Base-by-base conservation (phyloP, 805 yeast genomes). In the Yamadazyma tumulicola region DNA sequence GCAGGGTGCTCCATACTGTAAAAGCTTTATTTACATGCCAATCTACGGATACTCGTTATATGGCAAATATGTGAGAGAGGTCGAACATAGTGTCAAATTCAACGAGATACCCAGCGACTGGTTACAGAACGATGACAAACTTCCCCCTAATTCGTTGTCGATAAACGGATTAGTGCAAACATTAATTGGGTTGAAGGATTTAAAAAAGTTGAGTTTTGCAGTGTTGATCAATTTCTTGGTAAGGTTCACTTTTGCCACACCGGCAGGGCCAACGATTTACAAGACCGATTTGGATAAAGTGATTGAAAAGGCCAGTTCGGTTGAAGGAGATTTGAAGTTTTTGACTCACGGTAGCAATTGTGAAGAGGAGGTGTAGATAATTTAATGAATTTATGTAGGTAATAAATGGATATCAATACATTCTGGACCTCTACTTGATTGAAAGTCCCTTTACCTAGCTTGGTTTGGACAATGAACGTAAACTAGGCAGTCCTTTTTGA, bases 41-140 rank as follows among this genome's bases (percentile, higher is more conserved):
- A 14, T 29, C 7, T 35, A 35, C 30, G 38, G 38, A 9, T 35
- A 29, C 18, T 29, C 38, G 19, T 29, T 35, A 15, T 35, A 14
- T 35, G 38, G 34, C 4, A 35, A 35, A 24, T 35, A 25, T 16
- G 19, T 35, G 7, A 29, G 34, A 14, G 38, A 35, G 17, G 13
- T 35, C 5, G 38, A 35, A 19, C 10, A 18, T 10, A 8, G 34
- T 11, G 15, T 17, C 16, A 11, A 14, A 4, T 10, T 20, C 4
- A 14, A 30, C 10, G 26, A 30, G 16, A 25, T 35, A 3, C 38
- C 38, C 2, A 11, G 21, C n/a, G 29, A 29, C 21, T 35, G 38
- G 38, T 14, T 35, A 10, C 29, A 7, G 5, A 35, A 30, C 12
- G 38, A 35, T 19, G 31, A 30, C 20, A 16, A 30, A 7, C 12